These are phyloP conservation scores for Glaciozyma martinii DNA, from an alignment of 768 basidiomycete species.

Conservation along the genomic window DNA sequence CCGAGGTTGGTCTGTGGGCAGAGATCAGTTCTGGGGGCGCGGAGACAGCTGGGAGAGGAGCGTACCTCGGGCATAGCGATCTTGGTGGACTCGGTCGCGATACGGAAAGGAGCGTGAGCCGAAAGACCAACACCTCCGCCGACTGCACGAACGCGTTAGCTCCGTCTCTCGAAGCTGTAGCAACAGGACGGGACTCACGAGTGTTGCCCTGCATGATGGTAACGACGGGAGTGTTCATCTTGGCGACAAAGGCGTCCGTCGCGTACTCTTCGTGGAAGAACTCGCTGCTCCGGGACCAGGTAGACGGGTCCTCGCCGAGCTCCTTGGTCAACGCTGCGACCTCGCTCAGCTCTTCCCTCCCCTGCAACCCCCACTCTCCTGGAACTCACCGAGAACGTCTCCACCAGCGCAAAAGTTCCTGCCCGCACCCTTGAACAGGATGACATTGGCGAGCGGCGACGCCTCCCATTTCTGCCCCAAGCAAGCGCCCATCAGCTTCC, in stretches of 20 bases:
- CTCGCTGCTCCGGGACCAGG: conserved; percentile 57
- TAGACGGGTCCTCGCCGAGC: conserved; percentile 42
- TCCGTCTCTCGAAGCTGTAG: conserved; percentile 25
- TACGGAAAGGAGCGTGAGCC: conserved; percentile 72
- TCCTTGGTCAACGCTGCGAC: conserved; percentile 8
- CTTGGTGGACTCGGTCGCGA: conserved; percentile 83
- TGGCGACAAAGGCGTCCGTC: conserved; percentile 30
- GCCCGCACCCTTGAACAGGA: conserved; percentile 58
- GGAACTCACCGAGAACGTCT: conserved; percentile 70
- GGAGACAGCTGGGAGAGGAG: neutral
- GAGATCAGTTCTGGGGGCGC: neutral
- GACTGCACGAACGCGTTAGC: conserved; percentile 48
- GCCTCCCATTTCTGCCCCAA: conserved; percentile 55
- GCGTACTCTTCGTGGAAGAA: conserved; percentile 78
- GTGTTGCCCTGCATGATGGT: conserved; percentile 83
- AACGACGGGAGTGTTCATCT: conserved; percentile 68
- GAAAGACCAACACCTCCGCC: conserved; percentile 90
- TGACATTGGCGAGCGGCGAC: conserved; percentile 59
- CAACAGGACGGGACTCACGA: conserved; percentile 50
- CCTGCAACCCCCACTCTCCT: neutral
- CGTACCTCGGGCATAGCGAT: conserved; percentile 95
- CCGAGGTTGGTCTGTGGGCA: conserved; percentile 39
- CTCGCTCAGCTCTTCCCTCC: neutral
- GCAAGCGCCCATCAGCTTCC: neutral
- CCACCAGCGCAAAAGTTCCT: conserved; percentile 91